These are phyloP conservation scores for Polychytrium aggregatum DNA, from an alignment of 192 early-diverging fungal genomes.

Conservation along the genomic window DNA sequence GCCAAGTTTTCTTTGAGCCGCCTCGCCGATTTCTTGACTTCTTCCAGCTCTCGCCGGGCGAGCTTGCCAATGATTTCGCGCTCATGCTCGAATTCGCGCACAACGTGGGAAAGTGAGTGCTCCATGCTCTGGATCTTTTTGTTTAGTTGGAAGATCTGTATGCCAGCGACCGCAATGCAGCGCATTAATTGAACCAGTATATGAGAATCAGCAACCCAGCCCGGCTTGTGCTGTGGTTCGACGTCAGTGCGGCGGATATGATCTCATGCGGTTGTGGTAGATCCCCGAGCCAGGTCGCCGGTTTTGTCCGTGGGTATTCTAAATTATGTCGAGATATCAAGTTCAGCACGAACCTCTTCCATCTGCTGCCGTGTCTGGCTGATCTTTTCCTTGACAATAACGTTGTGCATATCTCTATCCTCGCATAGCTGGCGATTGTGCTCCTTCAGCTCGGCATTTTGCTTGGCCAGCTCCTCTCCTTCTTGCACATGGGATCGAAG, in stretches of 20 bases:
- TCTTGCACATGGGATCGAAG: slow-evolving; percentile 44
- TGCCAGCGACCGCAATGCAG: too few species aligned
- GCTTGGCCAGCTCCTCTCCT: slow-evolving; percentile 38
- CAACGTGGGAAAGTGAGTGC: slow-evolving; percentile 45
- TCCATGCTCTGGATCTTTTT: slow-evolving; percentile 46
- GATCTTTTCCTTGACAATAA: slow-evolving; percentile 56
- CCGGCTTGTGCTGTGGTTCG: too few species aligned
- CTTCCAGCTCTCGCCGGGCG: slow-evolving; percentile 38
- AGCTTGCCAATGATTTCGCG: slow-evolving; percentile 35
- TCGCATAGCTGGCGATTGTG: slow-evolving; percentile 34
- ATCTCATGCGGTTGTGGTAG: too few species aligned
- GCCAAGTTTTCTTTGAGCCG: slow-evolving; percentile 24
- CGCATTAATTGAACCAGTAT: too few species aligned
- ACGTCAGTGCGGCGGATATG: too few species aligned
- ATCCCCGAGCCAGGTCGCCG: too few species aligned
- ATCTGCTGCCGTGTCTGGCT: slow-evolving; percentile 38
- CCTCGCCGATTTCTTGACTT: slow-evolving; percentile 27
- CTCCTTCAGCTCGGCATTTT: slow-evolving; percentile 20
- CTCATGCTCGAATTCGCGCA: slow-evolving; percentile 50
- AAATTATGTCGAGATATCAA: slow-evolving; percentile 4
- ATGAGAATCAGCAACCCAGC: too few species aligned
- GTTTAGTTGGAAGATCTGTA: slow-evolving; percentile 41
- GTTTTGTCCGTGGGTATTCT: too few species aligned
- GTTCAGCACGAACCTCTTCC: slow-evolving; percentile 24
- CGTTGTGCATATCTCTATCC: slow-evolving; percentile 49